Evolutionary conservation across 192 early-diverging fungal species (phyloP).

Genomic region (Fimicolochytrium jonesii): DNA sequence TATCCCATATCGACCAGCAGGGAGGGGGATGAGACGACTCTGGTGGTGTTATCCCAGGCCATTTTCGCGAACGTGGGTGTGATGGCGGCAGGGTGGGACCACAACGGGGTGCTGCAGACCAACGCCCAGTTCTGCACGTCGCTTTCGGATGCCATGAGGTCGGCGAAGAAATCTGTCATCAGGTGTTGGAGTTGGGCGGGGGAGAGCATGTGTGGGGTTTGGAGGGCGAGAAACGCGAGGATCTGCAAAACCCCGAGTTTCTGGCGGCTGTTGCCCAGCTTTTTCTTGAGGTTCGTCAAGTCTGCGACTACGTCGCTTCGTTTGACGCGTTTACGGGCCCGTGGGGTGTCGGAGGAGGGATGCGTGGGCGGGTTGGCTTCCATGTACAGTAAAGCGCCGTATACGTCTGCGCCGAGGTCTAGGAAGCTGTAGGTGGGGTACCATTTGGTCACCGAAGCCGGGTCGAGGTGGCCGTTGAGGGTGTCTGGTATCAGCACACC

Average conservation of each 20-base stretch:
- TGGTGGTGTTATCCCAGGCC: not conserved
- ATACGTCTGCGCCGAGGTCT: slow-evolving; percentile 6
- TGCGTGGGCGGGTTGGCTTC: not conserved
- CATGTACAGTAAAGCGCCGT: not conserved
- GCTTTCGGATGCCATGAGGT: not conserved
- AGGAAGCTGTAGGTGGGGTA: slow-evolving; percentile 2
- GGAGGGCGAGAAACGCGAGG: slow-evolving; percentile 1
- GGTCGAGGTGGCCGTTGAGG: not conserved
- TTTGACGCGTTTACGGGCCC: slow-evolving; percentile 3
- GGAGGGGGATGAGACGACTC: no score
- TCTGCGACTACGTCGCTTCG: slow-evolving; percentile 1
- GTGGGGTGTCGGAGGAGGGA: not conserved
- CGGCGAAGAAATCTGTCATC: no score
- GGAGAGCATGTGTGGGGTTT: not conserved
- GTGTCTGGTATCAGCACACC: not conserved
- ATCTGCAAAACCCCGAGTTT: slow-evolving; percentile 10
- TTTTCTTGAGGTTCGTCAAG: not conserved
- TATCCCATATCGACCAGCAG: no score
- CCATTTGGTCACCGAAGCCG: not conserved
- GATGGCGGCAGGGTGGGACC: not conserved
- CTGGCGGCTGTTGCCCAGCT: not conserved
- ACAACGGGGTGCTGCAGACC: not conserved
- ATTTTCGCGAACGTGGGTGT: not conserved
- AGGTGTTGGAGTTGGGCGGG: not conserved
- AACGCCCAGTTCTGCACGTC: slow-evolving; percentile 11